Percentiles rank a stretch among this genome's conserved stretches.
These are phyloP conservation scores for Dovyalis caffra DNA, from an alignment of 345 rosid species.

Conservation along the genomic window DNA sequence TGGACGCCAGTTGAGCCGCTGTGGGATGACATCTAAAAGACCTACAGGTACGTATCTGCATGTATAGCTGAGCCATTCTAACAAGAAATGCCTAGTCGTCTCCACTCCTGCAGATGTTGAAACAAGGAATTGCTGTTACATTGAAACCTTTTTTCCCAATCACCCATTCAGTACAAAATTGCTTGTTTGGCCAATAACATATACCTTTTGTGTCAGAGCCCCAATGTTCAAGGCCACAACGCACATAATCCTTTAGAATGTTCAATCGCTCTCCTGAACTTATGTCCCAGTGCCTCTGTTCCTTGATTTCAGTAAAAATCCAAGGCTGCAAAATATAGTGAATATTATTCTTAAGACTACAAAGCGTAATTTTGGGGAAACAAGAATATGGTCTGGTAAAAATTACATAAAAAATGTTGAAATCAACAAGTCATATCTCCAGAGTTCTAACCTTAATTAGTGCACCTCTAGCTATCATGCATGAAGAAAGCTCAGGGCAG, in stretches of 20 bases:
- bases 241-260: slow-evolving; percentile 79
- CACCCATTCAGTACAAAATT: neutral
- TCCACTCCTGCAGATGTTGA: slow-evolving; percentile 59
- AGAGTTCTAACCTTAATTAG: slow-evolving; percentile 56
- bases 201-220: slow-evolving; percentile 90
- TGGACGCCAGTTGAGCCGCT: slow-evolving; percentile 82
- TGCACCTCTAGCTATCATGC: slow-evolving; percentile 97
- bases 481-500: slow-evolving; percentile 72
- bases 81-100: slow-evolving; percentile 85
- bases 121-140: neutral
- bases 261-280: slow-evolving; percentile 74
- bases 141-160: neutral
- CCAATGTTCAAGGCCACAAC: slow-evolving; percentile 90
- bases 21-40: slow-evolving; percentile 80
- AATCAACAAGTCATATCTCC: neutral
- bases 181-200: neutral
- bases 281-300: slow-evolving; percentile 96
- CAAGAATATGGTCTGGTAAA: neutral
- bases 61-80: slow-evolving; percentile 94
- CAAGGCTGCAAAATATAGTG: slow-evolving; percentile 66
- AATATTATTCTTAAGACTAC: neutral
- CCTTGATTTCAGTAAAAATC: slow-evolving; percentile 96
- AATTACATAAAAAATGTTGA: neutral
- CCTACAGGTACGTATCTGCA: slow-evolving; percentile 84
- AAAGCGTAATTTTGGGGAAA: neutral